Conservation (phyloP, 1,284 basidiomycete genomes). For the Heimioporus punctisporus region DNA sequence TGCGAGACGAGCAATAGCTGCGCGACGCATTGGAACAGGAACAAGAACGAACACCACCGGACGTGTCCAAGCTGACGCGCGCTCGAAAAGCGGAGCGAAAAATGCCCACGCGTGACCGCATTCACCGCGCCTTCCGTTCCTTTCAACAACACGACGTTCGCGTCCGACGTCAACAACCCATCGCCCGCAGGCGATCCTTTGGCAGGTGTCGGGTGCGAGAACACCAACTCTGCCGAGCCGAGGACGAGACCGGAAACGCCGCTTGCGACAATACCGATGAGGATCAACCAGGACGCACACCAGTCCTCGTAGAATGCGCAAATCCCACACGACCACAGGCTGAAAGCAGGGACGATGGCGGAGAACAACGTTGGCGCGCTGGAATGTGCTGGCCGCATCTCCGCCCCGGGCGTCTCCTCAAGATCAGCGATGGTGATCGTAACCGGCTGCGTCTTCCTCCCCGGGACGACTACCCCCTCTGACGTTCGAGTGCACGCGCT, state of each 20-base stretch:
- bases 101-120: conserved; percentile 28
- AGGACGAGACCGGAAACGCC: conserved; percentile 28
- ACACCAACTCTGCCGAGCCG: conserved; percentile 25
- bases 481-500: conserved; percentile 11
- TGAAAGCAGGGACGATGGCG: conserved; percentile 17
- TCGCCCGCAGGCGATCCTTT: conserved; percentile 25
- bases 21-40: conserved; percentile 23
- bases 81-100: conserved; percentile 26
- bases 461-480: conserved; percentile 4
- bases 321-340: conserved; percentile 16
- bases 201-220: conserved; percentile 23
- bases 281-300: conserved; percentile 29
- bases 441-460: conserved; percentile 14
- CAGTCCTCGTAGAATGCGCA: conserved; percentile 23
- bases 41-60: conserved; percentile 22
- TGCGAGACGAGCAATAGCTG: conserved; percentile 22
- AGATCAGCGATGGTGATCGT: conserved; percentile 23
- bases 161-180: conserved; percentile 19
- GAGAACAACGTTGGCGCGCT: not conserved
- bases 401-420: conserved; percentile 3
- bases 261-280: conserved; percentile 30
- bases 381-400: conserved; percentile 7
- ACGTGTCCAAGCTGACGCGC: conserved; percentile 17
- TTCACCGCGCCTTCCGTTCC: conserved; percentile 31
- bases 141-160: conserved; percentile 19